Evolutionary conservation across 148 eudicot species (phyloP), one percentile per base, ranked within the genome.

Genomic region (Heliosperma pusillum): DNA sequence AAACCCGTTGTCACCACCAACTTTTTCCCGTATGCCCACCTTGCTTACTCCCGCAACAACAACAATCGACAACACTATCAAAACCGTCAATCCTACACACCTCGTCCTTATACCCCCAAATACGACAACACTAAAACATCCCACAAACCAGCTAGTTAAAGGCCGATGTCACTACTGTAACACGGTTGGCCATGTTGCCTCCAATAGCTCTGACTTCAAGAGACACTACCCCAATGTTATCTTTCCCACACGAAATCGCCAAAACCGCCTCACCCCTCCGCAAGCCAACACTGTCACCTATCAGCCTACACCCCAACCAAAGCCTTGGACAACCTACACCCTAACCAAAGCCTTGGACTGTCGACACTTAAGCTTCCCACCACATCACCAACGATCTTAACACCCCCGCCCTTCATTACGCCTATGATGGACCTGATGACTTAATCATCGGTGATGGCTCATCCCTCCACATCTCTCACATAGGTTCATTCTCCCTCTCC

Each of bases 141-240:
- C n/a, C n/a, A n/a, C 1, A 11, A 9, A 6, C 17, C 55, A 13
- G 0, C 68, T 57, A 3, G 42, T 11, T n/a, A 53, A 10, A 12
- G 69, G 67, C 11, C 6, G 13, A 3, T 60, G 76, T 19, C 76
- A 74, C 0, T 74, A 56, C 56, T 74, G 76, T 22, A 11, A 33
- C 13, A 24, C 5, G 3, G 30, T 22, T 17, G 77, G 77, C 1
- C 69, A 74, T 12, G 21, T 10, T 0, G n/a, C 62, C 9, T 4
- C 29, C 2, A 17, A 25, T 1, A 44, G 77, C 15, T 21, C 56
- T 20, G 4, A 2, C 0, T 61, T 74, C 10, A 44, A 27, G 7
- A 10, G 40, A 9, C 8, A n/a, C 0, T 47, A 29, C 13, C 77
- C 77, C 0, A 25, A 17, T 7, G 21, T 50, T 5, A 1, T 4